Base-by-base conservation (phyloP, 768 basidiomycete genomes). In the Leucosporidium creatinivorum region DNA sequence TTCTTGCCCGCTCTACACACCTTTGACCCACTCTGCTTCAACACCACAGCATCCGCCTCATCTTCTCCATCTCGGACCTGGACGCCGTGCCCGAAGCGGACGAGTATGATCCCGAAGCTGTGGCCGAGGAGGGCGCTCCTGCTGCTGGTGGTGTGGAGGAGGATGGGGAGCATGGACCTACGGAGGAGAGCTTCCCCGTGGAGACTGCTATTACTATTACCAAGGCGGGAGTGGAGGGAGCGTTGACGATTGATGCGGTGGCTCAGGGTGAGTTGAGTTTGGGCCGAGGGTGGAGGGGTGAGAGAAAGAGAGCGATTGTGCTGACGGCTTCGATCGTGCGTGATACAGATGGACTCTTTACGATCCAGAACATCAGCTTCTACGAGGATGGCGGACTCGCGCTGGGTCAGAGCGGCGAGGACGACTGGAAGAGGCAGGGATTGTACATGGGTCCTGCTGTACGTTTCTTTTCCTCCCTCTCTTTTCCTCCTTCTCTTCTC, bases 51-150 rank as follows among this genome's bases (percentile, higher is more conserved):
- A 84, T 98, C 78, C 89, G 88, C 39, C 77, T 93, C 76, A 87
- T 91, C 78, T 96, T 98, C 84, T 91, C 91, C 67, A 89, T 94
- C 73, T 87, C 89, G 50, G 93, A 97, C 78, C 82, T 94, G 61
- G 85, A 89, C 73, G 76, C 77, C 62, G 77, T 77, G 12, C 74
- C 75, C 63, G 79, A 81, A 63, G 58, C 36, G n/a, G 59, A 47
- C 6, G 39, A 59, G 36, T 74, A 79, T 47, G 77, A 75, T 50
- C 81, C 81, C 31, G 77, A 78, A 44, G 75, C 73, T n/a, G n/a
- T n/a, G n/a, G n/a, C n/a, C n/a, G n/a, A n/a, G n/a, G n/a, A n/a
- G n/a, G n/a, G n/a, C n/a, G 78, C 79, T 6, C 65, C 66, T 10
- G 62, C 55, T 21, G 70, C 67, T 2, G n/a, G n/a, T n/a, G n/a